These are phyloP conservation scores for Pistacia vera DNA, from an alignment of 345 rosid genomes.

Conservation along the genomic window DNA sequence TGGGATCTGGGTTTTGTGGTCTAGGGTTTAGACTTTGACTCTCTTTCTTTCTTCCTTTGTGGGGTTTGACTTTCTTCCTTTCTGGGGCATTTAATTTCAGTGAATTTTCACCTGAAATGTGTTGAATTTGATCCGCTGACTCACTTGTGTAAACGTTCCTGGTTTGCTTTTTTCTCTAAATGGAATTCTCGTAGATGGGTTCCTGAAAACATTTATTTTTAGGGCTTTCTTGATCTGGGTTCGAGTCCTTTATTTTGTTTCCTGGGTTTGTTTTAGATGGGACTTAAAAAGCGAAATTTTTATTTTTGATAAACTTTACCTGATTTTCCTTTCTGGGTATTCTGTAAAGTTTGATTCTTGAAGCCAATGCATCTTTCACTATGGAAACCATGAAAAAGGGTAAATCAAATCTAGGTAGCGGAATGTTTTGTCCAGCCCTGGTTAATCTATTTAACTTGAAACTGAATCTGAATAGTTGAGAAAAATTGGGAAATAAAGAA, in stretches of 20 bases:
- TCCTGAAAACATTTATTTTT: conserved; percentile 9
- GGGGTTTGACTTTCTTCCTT: conserved; percentile 50
- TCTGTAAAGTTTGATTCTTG: conserved; percentile 21
- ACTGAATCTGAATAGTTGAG: too few species aligned
- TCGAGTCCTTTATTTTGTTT: conserved; percentile 25
- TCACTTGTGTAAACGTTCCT: neutral
- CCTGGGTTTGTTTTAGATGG: conserved; percentile 32
- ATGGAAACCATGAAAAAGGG: conserved; percentile 67
- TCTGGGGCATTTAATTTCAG: conserved; percentile 18
- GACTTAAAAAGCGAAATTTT: conserved; percentile 12
- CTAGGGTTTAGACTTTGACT: conserved; percentile 59
- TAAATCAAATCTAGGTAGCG: too few species aligned
- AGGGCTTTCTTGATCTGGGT: conserved; percentile 41
- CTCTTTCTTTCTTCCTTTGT: conserved; percentile 32
- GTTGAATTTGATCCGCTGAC: conserved; percentile 5
- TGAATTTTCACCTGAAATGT: conserved; percentile 28
- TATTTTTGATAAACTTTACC: conserved; percentile 17
- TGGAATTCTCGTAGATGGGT: neutral
- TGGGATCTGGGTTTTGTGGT: conserved; percentile 64
- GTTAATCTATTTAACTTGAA: too few species aligned
- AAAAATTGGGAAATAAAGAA: too few species aligned
- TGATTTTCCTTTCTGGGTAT: conserved; percentile 25
- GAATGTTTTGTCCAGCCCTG: too few species aligned
- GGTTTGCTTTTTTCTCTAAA: neutral
- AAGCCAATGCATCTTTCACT: conserved; percentile 86